phyloP scores from a whole-genome alignment of 441 rosid genomes.

The Gossypium laxum region DNA sequence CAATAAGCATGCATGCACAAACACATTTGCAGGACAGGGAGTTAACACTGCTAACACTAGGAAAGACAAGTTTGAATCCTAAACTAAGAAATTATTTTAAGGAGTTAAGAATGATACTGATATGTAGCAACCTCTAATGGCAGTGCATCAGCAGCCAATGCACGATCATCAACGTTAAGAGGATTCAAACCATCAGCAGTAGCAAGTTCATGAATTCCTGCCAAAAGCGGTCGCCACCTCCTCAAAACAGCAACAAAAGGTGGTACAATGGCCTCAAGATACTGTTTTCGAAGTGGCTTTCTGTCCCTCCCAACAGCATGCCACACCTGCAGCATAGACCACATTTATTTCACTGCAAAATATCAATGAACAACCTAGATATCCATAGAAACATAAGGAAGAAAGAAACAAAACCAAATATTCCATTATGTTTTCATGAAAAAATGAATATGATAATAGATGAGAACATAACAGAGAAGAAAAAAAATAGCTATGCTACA shows the following conservation, averaged over 20 bases:
- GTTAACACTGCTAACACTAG: slow-evolving; percentile 8
- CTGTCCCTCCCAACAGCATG: slow-evolving; percentile 86
- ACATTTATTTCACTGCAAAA: slow-evolving; percentile 21
- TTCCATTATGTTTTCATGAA: slow-evolving; percentile 12
- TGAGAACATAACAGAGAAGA: slow-evolving; percentile 18
- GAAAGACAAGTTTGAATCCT: slow-evolving; percentile 16
- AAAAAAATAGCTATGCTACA: neutral
- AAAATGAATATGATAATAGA: slow-evolving; percentile 15
- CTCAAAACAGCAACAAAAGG: slow-evolving; percentile 94
- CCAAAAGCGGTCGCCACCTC: slow-evolving; percentile 96
- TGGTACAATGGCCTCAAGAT: slow-evolving; percentile 86
- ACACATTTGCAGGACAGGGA: neutral
- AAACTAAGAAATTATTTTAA: slow-evolving; percentile 12
- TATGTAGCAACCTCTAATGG: slow-evolving; percentile 67
- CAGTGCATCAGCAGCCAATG: slow-evolving; percentile 87
- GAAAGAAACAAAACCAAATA: slow-evolving; percentile 5
- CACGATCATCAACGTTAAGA: slow-evolving; percentile 85
- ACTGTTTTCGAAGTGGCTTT: slow-evolving; percentile 80
- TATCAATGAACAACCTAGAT: slow-evolving; percentile 16
- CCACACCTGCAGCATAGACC: slow-evolving; percentile 58
- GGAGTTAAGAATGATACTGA: slow-evolving; percentile 14
- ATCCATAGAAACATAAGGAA: slow-evolving; percentile 18
- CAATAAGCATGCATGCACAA: neutral
- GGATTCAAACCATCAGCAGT: slow-evolving; percentile 97
- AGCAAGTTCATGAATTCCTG: slow-evolving; percentile 97